phyloP scores from a whole-genome alignment of 2,329 filamentous ascomycete genomes.

The Calonectria honghensis region DNA sequence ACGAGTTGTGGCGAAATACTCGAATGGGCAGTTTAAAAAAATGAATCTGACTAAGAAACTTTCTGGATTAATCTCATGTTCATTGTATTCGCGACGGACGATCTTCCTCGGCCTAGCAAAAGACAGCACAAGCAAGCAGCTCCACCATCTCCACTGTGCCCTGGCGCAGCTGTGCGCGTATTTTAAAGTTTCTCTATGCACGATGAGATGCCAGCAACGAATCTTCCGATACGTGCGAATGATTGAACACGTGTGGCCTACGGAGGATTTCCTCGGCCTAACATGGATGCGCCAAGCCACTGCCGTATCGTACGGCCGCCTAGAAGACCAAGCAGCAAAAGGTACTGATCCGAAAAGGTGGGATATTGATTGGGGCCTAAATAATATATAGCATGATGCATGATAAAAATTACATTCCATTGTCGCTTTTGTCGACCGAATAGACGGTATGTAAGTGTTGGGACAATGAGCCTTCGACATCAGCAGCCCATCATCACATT shows the following conservation, averaged over 20 bases:
- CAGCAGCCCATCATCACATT: not conserved
- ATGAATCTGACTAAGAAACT: not conserved
- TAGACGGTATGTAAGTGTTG: not conserved
- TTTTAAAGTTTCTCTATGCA: not conserved
- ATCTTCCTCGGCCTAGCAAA: not conserved
- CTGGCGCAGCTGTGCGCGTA: not conserved
- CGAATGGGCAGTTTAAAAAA: not conserved
- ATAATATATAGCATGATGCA: not conserved
- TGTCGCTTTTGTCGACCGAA: not conserved
- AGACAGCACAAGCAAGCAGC: not conserved
- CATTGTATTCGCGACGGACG: not conserved
- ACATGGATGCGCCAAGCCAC: not conserved
- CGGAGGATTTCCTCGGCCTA: not conserved
- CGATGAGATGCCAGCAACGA: not conserved
- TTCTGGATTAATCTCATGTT: not conserved
- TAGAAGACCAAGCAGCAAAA: not conserved
- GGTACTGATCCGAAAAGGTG: not conserved
- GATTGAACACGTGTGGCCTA: not conserved
- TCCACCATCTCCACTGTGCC: not conserved
- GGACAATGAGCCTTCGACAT: not conserved
- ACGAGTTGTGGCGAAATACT: not conserved
- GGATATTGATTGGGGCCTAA: not conserved
- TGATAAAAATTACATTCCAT: not conserved
- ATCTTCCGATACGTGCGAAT: not conserved
- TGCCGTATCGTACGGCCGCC: not conserved